Base-by-base conservation (phyloP, 495 filamentous ascomycete species). In the Haplographium delicatum region DNA sequence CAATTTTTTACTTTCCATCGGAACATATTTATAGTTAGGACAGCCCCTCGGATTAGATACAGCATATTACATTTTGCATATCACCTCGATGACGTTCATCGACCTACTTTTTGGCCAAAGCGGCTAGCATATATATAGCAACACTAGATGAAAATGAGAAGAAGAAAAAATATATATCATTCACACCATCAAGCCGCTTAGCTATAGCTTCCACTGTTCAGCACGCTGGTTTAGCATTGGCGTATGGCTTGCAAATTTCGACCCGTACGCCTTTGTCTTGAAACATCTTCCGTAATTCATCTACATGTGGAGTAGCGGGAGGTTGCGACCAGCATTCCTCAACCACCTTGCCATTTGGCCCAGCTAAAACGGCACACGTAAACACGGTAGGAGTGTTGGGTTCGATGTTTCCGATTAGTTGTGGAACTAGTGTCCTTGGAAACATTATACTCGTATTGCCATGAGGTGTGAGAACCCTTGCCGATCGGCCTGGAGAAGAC, bases 401-500 rank as follows among this genome's bases (percentile, higher is more conserved):
- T 41, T 50, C 31, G 4, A 47, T 30, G 10, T 47, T 30, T 23
- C 44, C 44, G 13, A 3, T 34, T 30, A 47, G 20, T 15, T 47
- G 44, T 11, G 44, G 44, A 22, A 47, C 28, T 19, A 34, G 9
- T n/a, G 44, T 47, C 5, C 44, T 16, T 3, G 44, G 44, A 37
- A 47, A 47, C 44, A 47, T 47, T 4, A 47, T 20, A 20, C 18
- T 47, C 3, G 44, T 47, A 25, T 47, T 47, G 33, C 44, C 44
- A 47, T 47, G 44, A 11, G 44, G 44, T 3, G 5, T 34, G 20
- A 31, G 18, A 22, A 35, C 30, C 16, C 44, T 33, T 8, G 44
- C 44, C 9, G 44, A 34, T 10, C 44, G 24, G 11, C 20, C 11
- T 9, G 28, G 16, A 3, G 7, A 18, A 15, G 44, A 47, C 15